Base-by-base conservation (phyloP, 768 basidiomycete genomes). In the Pilatotrama ljubarskyi region DNA sequence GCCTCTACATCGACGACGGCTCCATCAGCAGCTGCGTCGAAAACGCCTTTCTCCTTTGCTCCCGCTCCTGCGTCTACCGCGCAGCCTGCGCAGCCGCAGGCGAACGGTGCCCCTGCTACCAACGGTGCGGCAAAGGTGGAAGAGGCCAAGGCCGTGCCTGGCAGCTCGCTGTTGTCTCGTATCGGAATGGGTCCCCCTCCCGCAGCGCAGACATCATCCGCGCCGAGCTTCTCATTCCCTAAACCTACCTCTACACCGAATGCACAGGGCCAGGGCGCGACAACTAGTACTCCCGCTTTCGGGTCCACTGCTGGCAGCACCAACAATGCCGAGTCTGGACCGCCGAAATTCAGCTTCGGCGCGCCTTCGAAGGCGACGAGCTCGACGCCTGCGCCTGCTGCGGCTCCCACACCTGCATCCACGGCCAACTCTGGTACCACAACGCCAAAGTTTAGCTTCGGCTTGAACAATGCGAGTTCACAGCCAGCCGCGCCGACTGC, bases 371-470 rank as follows among this genome's bases (percentile, higher is more conserved):
- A 61, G 22, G 40, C 64, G 8, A 35, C 60, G 1, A 20, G 13
- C 20, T 5, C 61, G 17, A 20, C 42, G 0, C 22, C 50, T 5
- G 8, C 50, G 13, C n/a, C 63, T 5, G 20, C 64, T 18, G 24
- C 47, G 38, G n/a, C 37, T 29, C 13, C 55, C 13, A 5, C 50
- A 22, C 8, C 55, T 7, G 7, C 55, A 2, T 38, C 43, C 6
- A 26, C 54, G 20, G 14, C 58, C 3, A 10, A 43, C 0, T 37
- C 56, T n/a, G 38, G 53, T 2, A 66, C 51, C 0, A 25, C 53
- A 14, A 48, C 60, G 41, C 55, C 66, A 3, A 62, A 50, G 46
- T 66, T 63, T 26, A 56, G 56, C 17, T 66, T 66, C 22, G 64
- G 57, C 2, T 38, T 49, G 20, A 36, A 26, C 37, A 46, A 46